Conservation (phyloP, 805 yeast genomes). For the Cyberlindnera xishuangbannaensis region DNA sequence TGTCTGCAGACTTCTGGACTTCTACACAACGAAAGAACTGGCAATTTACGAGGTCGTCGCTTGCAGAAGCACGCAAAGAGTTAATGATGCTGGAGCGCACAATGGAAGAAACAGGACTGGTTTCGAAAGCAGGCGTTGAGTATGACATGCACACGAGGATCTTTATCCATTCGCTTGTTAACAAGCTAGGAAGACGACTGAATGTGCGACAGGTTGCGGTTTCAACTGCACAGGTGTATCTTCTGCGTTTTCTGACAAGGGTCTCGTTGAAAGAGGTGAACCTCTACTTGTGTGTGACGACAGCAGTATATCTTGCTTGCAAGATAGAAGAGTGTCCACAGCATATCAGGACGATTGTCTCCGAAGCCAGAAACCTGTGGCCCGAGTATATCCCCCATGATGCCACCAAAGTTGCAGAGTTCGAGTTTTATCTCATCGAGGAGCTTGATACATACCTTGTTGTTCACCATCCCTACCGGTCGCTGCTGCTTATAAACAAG, state of each 20-base stretch:
- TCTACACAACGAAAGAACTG: conserved; percentile 78
- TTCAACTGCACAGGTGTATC: conserved; percentile 83
- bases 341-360: conserved; percentile 76
- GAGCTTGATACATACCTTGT: conserved; percentile 70
- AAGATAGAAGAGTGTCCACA: conserved; percentile 95
- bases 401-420: conserved; percentile 85
- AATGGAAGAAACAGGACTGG: conserved; percentile 35
- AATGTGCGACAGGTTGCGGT: conserved; percentile 76
- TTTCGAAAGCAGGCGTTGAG: conserved; percentile 35
- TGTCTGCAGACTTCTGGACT: conserved; percentile 86
- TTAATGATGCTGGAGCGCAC: conserved; percentile 33
- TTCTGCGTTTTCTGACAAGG: conserved; percentile 68
- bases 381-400: conserved; percentile 93
- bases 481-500: conserved; percentile 47
- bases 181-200: conserved; percentile 72
- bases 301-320: conserved; percentile 85
- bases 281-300: conserved; percentile 71
- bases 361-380: conserved; percentile 88
- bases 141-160: conserved; percentile 59
- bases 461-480: conserved; percentile 71
- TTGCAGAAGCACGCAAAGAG: conserved; percentile 39
- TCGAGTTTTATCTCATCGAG: conserved; percentile 89
- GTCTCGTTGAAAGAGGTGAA: conserved; percentile 79
- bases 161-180: conserved; percentile 69
- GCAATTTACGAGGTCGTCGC: conserved; percentile 67